Evolutionary conservation across 2,329 filamentous ascomycete genomes (phyloP).

Genomic region (Chaetomium olivaceum): DNA sequence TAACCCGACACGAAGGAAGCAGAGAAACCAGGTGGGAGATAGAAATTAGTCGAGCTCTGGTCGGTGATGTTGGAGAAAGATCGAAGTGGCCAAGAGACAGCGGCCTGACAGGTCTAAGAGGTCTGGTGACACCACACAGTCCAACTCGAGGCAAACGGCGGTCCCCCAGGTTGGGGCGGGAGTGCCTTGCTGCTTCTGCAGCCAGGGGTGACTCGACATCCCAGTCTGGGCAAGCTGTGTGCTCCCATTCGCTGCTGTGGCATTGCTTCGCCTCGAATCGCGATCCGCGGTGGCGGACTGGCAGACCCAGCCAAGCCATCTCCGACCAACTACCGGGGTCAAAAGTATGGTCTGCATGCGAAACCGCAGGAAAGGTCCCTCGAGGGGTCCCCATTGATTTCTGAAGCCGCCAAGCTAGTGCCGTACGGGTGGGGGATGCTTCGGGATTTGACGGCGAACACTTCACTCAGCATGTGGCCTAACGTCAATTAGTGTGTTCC

Average conservation of each 20-base stretch:
- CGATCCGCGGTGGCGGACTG: conserved; percentile 24
- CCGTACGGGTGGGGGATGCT: background rate
- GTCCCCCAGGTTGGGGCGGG: conserved; percentile 21
- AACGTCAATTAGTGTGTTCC: background rate
- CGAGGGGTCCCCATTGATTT: background rate
- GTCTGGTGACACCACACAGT: conserved; percentile 1
- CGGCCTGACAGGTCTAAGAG: conserved; percentile 9
- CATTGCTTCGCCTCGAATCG: conserved; percentile 33
- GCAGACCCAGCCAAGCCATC: conserved; percentile 8
- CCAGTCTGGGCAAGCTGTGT: conserved; percentile 20
- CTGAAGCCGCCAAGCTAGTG: conserved; percentile 20
- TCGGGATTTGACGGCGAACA: conserved; percentile 2
- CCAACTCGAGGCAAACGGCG: conserved; percentile 15
- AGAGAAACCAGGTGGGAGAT: background rate
- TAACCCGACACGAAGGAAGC: too few species aligned
- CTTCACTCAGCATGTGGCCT: background rate
- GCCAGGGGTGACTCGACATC: conserved; percentile 21
- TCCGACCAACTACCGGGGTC: conserved; percentile 4
- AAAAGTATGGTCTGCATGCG: background rate
- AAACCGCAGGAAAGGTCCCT: background rate
- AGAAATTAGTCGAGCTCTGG: background rate
- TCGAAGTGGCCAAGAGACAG: background rate
- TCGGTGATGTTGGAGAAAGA: background rate
- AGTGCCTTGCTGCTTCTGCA: conserved; percentile 33
- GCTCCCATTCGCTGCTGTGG: conserved; percentile 30